A percentile compares a stretch with the other conserved stretches of the same genome.
phyloP scores from a whole-genome alignment of 345 rosid genomes.

The Laguncularia racemosa region DNA sequence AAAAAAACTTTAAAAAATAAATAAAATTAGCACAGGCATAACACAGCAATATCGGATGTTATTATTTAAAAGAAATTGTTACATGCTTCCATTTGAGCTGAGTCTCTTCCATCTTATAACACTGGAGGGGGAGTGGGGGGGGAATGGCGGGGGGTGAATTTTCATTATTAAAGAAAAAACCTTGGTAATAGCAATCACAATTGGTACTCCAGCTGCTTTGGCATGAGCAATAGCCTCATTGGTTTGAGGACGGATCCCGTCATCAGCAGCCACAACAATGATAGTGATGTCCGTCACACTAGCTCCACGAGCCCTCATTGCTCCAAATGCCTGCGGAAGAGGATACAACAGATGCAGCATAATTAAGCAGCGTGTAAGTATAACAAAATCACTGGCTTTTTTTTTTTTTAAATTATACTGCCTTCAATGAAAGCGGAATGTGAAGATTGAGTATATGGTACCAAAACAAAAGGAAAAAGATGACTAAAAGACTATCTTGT shows the following conservation, averaged over 20 bases:
- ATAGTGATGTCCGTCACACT: conserved; percentile 92
- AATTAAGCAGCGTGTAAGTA: not conserved
- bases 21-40: no score
- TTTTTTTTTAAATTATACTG: not conserved
- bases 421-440: no score
- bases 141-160: not conserved
- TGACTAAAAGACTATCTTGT: no score
- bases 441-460: no score
- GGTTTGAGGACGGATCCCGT: conserved; percentile 98
- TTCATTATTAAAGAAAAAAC: conserved; percentile 21
- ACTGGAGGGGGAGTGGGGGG: no score
- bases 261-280: conserved; percentile 98
- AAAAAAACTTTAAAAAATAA: no score
- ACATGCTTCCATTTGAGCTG: no score
- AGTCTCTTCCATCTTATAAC: no score
- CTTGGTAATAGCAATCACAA: conserved; percentile 89
- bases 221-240: conserved; percentile 98
- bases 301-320: conserved; percentile 99
- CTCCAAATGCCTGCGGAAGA: conserved; percentile 87
- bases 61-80: no score
- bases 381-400: no score
- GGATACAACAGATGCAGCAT: conserved; percentile 13
- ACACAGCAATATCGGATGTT: no score
- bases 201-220: conserved; percentile 94
- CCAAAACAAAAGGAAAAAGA: no score